Base-by-base conservation (phyloP, 1,284 basidiomycete species). In the Boletus austroedulis region DNA sequence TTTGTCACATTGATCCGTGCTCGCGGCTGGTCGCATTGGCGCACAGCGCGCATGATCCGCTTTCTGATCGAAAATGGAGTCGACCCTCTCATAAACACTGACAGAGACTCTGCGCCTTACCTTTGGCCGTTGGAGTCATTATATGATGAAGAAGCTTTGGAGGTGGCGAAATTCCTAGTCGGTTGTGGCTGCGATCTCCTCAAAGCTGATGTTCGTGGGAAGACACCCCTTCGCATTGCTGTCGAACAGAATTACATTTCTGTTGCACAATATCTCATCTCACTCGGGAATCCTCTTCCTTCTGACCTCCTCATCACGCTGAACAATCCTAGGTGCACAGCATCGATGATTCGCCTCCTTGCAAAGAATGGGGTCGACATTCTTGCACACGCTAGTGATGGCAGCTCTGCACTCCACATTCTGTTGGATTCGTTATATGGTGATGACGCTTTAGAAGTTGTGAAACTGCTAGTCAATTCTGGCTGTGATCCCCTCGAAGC, bases 41-140 rank as follows among this genome's bases (percentile, higher is more conserved):
- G 14, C 0, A 2, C 7, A 0, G 14, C 32, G 15, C 32, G 14
- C 14, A 34, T 34, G 32, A 34, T 34, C 14, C 14, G 32, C 32
- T 34, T 34, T 0, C 14, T 34, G 32, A 15, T 2, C 1, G 38
- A 40, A 3, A 19, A n/a, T 40, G 36, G 15, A n/a, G 36, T n/a
- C 1, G 5, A n/a, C 15, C 1, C 5, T 10, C 9, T n/a, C 17
- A 1, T 1, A n/a, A 9, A 38, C 15, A n/a, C n/a, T 40, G 17
- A 40, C 0, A 5, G 38, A 21, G n/a, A 21, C 10, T 19, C 19
- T n/a, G 8, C n/a, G 4, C 36, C n/a, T 9, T 19, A 38, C 14
- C 12, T 19, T 19, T n/a, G n/a, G n/a, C 9, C 9, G 5, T 17
- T 38, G 1, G 7, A 14, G 19, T 38, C 17, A 1, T 10, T 12